phyloP scores from a whole-genome alignment of 1,139 yeast species.

The Geotrichum reessii region DNA sequence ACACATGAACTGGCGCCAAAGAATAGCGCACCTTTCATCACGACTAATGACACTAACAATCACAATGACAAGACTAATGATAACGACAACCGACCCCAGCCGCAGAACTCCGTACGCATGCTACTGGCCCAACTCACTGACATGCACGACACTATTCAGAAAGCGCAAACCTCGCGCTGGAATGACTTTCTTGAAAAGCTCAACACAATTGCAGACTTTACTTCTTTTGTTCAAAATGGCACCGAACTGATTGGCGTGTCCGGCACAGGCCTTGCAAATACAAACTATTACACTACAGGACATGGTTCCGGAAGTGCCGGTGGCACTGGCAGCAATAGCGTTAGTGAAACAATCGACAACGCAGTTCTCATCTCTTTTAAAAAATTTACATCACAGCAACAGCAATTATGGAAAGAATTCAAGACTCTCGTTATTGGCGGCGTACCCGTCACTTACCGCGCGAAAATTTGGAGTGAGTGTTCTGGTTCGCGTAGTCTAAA shows the following conservation, averaged over 20 bases:
- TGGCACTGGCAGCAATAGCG: not conserved
- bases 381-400: conserved; percentile 21
- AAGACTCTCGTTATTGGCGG: conserved; percentile 42
- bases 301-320: conserved; percentile 5
- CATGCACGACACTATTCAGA: conserved; percentile 33
- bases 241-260: conserved; percentile 40
- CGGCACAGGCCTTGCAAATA: conserved; percentile 32
- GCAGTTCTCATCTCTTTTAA: not conserved
- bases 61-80: not conserved
- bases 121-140: conserved; percentile 34
- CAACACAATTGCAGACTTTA: conserved; percentile 17
- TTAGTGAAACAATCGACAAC: not conserved
- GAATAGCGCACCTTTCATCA: not conserved
- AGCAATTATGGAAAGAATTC: conserved; percentile 35
- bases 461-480: conserved; percentile 51
- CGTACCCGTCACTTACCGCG: conserved; percentile 46
- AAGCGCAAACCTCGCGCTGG: conserved; percentile 34
- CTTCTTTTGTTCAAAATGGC: conserved; percentile 20
- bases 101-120: conserved; percentile 30
- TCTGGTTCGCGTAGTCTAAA: conserved; percentile 46
- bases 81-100: not conserved
- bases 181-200: conserved; percentile 34
- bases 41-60: not conserved
- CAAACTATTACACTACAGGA: conserved; percentile 1
- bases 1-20: conserved; percentile 1